A percentile compares a stretch with the other conserved stretches of the same genome.
phyloP scores from a whole-genome alignment of 768 basidiomycete species.

The Tephrocybe rancida region DNA sequence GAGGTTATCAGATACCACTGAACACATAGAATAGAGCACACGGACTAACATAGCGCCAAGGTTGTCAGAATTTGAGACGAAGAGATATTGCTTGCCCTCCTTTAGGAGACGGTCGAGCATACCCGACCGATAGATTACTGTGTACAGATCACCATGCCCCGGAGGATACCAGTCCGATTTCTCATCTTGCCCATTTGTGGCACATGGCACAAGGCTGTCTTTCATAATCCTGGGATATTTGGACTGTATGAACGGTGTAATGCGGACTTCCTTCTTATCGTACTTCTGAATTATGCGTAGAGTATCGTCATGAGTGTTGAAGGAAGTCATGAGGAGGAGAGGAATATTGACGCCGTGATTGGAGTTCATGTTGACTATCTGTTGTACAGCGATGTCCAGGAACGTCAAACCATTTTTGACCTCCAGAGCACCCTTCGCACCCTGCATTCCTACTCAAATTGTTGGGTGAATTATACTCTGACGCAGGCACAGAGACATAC shows the following conservation, averaged over 20 bases:
- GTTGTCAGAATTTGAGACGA: slow-evolving; percentile 89
- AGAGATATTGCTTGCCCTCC: slow-evolving; percentile 89
- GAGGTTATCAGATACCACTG: slow-evolving; percentile 6
- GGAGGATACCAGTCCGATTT: slow-evolving; percentile 89
- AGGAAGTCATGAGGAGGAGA: slow-evolving; percentile 91
- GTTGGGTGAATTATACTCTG: neutral
- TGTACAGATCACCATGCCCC: slow-evolving; percentile 86
- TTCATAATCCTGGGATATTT: slow-evolving; percentile 82
- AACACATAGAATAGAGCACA: neutral
- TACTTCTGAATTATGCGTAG: slow-evolving; percentile 87
- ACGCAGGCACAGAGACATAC: slow-evolving; percentile 31
- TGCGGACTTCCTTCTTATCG: slow-evolving; percentile 79
- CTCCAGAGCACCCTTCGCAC: slow-evolving; percentile 84
- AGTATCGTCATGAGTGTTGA: slow-evolving; percentile 91
- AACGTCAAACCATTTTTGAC: slow-evolving; percentile 89
- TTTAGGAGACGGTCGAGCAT: slow-evolving; percentile 75
- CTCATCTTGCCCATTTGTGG: slow-evolving; percentile 65
- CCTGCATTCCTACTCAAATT: slow-evolving; percentile 56
- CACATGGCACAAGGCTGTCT: slow-evolving; percentile 74
- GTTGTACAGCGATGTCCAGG: slow-evolving; percentile 81
- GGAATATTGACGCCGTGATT: slow-evolving; percentile 75
- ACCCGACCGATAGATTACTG: slow-evolving; percentile 74
- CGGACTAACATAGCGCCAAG: slow-evolving; percentile 71
- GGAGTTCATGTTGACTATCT: slow-evolving; percentile 86
- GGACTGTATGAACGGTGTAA: slow-evolving; percentile 82